These are phyloP conservation scores for Digitaria exilis DNA, from an alignment of 202 grass and related monocot species.

Conservation along the genomic window DNA sequence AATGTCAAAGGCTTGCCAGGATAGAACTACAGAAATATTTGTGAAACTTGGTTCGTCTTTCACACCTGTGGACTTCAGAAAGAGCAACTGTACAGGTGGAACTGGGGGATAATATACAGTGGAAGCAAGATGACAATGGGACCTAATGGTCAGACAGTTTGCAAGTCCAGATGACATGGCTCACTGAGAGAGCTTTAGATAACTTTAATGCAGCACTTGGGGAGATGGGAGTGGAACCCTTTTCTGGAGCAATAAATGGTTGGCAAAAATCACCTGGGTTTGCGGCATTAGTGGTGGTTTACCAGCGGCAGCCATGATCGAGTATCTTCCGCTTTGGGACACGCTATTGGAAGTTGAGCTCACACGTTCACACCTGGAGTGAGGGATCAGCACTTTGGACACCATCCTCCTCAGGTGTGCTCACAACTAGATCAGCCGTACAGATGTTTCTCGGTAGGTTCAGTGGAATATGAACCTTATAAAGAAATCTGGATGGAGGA, in stretches of 20 bases:
- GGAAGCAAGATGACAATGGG: not conserved
- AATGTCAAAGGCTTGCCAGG: not conserved
- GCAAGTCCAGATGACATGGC: not conserved
- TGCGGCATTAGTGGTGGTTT: no score
- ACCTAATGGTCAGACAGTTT: not conserved
- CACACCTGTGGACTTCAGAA: not conserved
- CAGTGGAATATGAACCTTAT: not conserved
- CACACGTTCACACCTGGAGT: not conserved
- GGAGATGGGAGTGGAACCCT: no score
- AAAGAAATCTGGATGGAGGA: constrained; percentile 10
- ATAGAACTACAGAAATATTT: constrained; percentile 8
- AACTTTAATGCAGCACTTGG: not conserved
- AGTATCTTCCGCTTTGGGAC: no score
- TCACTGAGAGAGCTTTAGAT: not conserved
- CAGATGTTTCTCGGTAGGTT: not conserved
- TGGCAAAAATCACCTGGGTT: no score
- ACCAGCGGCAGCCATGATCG: no score
- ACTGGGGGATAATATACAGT: not conserved
- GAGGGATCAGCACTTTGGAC: not conserved
- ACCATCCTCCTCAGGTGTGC: not conserved
- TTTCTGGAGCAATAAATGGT: no score
- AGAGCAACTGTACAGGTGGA: not conserved
- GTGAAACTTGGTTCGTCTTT: not conserved
- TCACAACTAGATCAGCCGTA: not conserved
- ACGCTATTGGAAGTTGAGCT: not conserved